Conservation (phyloP, 306 rosid species). For the Bauhinia variegata region DNA sequence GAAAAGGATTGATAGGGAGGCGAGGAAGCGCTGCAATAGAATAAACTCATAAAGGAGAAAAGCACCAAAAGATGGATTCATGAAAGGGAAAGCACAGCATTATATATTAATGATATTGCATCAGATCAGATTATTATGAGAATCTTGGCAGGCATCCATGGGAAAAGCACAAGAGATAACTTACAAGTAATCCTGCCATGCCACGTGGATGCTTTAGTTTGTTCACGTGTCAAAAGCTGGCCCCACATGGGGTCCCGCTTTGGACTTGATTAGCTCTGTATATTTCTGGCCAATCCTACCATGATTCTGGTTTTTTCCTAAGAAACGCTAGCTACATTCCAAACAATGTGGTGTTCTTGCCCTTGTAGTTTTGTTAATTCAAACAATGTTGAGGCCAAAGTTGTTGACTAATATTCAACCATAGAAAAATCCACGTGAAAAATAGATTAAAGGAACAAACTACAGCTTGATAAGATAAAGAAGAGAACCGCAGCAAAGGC, state of each 20-base stretch:
- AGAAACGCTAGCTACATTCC: no score
- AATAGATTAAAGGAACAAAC: background rate
- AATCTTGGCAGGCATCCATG: background rate
- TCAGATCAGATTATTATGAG: conserved; percentile 1
- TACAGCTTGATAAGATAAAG: background rate
- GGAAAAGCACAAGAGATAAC: conserved; percentile 49
- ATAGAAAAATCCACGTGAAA: conserved; percentile 7
- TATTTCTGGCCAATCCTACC: no score
- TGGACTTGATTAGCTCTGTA: background rate
- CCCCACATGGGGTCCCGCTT: conserved; percentile 66
- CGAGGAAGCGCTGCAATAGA: conserved; percentile 13
- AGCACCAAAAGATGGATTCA: conserved; percentile 70
- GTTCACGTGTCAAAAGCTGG: conserved; percentile 75
- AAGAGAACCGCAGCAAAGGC: background rate
- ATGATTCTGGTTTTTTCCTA: no score
- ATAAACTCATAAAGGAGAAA: conserved; percentile 61
- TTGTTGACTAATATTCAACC: background rate
- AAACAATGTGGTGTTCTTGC: no score
- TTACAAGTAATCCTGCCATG: conserved; percentile 49
- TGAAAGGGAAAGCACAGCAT: conserved; percentile 52
- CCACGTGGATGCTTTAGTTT: conserved; percentile 49
- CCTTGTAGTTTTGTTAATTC: no score
- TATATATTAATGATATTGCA: background rate
- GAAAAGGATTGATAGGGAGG: conserved; percentile 18
- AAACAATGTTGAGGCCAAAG: no score